These are phyloP conservation scores for Calonectria pteridis DNA, from an alignment of 2,329 filamentous ascomycete genomes.

Conservation along the genomic window DNA sequence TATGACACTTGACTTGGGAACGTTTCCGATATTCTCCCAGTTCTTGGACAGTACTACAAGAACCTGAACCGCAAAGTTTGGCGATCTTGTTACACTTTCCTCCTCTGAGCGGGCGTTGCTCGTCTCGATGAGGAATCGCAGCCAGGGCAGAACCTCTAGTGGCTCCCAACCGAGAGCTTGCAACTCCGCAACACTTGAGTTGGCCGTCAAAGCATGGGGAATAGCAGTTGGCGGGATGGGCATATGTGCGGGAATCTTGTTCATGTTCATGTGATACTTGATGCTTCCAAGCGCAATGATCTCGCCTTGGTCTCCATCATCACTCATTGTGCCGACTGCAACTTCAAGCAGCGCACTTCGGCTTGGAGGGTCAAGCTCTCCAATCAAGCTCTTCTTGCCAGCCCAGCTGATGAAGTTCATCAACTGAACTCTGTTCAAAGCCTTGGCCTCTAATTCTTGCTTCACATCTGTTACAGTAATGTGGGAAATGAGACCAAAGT, in stretches of 20 bases:
- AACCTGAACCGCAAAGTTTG: constrained; percentile 82
- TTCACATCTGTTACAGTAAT: constrained; percentile 91
- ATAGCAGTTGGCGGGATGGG: constrained; percentile 86
- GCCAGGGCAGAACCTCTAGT: constrained; percentile 87
- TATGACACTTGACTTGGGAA: constrained; percentile 74
- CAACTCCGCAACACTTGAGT: constrained; percentile 75
- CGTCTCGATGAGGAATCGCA: constrained; percentile 82
- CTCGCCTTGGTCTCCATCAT: constrained; percentile 72
- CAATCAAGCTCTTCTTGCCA: constrained; percentile 76
- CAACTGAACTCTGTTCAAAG: constrained; percentile 83
- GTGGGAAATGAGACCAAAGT: constrained; percentile 87
- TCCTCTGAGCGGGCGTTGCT: constrained; percentile 69
- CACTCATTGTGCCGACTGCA: constrained; percentile 78
- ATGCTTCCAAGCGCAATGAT: constrained; percentile 85
- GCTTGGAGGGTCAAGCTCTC: constrained; percentile 77
- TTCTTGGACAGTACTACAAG: constrained; percentile 86
- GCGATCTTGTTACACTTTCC: constrained; percentile 77
- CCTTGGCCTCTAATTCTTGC: constrained; percentile 83
- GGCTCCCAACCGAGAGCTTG: constrained; percentile 88
- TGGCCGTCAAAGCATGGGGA: constrained; percentile 84
- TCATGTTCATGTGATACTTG: constrained; percentile 79
- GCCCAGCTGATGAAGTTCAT: constrained; percentile 89
- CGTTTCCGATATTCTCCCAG: constrained; percentile 83
- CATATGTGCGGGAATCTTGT: constrained; percentile 83
- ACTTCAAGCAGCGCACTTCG: constrained; percentile 81